phyloP scores from a whole-genome alignment of 345 rosid genomes.

The Dipteronia sinensis region DNA sequence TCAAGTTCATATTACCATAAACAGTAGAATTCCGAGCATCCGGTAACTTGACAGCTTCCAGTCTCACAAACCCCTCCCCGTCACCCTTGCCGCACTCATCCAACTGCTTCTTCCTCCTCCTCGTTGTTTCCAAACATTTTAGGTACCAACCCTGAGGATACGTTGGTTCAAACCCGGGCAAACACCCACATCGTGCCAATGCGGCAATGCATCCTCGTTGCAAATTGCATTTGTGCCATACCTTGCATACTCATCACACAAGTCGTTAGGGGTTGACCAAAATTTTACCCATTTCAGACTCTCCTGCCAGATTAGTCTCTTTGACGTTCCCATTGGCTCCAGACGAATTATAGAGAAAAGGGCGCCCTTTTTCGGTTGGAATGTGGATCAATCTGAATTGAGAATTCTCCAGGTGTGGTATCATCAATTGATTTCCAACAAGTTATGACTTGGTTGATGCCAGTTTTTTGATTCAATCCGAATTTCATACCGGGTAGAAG shows the following conservation, averaged over 20 bases:
- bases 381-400: neutral
- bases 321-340: neutral
- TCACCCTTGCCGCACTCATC: neutral
- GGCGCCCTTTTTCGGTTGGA: neutral
- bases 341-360: neutral
- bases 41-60: slow-evolving; percentile 1
- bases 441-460: slow-evolving; percentile 15
- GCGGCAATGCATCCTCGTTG: too few species aligned
- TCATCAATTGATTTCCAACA: slow-evolving; percentile 34
- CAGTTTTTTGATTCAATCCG: slow-evolving; percentile 25
- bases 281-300: slow-evolving; percentile 1
- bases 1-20: neutral
- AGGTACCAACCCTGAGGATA: too few species aligned
- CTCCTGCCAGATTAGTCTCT: slow-evolving; percentile 12
- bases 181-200: too few species aligned
- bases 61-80: slow-evolving; percentile 7
- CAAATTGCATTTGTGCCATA: too few species aligned
- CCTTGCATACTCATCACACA: too few species aligned
- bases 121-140: too few species aligned
- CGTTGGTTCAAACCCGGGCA: too few species aligned
- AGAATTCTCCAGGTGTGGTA: slow-evolving; percentile 20
- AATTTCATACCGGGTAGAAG: slow-evolving; percentile 19
- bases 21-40: neutral
- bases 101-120: too few species aligned
- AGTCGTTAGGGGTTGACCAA: too few species aligned